Conservation (phyloP, 768 basidiomycete genomes). For the Harrya chromipes region DNA sequence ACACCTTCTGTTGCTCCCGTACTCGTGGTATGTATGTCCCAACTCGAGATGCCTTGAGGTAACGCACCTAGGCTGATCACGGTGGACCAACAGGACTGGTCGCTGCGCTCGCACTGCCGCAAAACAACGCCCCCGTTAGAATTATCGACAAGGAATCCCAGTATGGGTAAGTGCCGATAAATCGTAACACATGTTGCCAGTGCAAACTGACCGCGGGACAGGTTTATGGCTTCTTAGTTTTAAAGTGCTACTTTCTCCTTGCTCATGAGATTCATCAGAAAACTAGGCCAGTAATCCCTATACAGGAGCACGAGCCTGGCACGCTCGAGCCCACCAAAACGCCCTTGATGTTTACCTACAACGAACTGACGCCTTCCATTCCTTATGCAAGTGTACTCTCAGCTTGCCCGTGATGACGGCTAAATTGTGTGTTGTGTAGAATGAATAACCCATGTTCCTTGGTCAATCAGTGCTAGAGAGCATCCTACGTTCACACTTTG, state of each 20-base stretch:
- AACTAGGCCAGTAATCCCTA: conserved; percentile 25
- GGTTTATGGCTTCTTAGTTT: conserved; percentile 33
- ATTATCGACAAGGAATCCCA: conserved; percentile 46
- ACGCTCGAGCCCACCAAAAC: conserved; percentile 10
- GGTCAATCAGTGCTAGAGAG: conserved; percentile 35
- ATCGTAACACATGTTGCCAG: too few species aligned
- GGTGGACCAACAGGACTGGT: conserved; percentile 32
- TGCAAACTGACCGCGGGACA: not conserved
- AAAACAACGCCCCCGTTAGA: conserved; percentile 46
- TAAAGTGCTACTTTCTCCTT: conserved; percentile 39
- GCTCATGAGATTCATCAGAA: conserved; percentile 36
- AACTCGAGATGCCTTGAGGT: not conserved
- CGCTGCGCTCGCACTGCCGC: conserved; percentile 33
- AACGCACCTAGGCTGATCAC: conserved; percentile 19
- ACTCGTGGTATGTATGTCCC: conserved; percentile 16
- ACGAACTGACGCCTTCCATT: too few species aligned
- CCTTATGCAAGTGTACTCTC: too few species aligned
- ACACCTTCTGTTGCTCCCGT: conserved; percentile 12
- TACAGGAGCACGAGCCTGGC: conserved; percentile 35
- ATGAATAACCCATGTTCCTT: conserved; percentile 1
- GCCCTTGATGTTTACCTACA: too few species aligned
- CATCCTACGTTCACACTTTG: conserved; percentile 16
- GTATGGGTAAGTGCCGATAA: conserved; percentile 31
- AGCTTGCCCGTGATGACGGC: too few species aligned
- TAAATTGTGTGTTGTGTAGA: too few species aligned